Evolutionary conservation across 2,329 filamentous ascomycete genomes (phyloP).

Genomic region (Ceratocystis cacaofunesta): DNA sequence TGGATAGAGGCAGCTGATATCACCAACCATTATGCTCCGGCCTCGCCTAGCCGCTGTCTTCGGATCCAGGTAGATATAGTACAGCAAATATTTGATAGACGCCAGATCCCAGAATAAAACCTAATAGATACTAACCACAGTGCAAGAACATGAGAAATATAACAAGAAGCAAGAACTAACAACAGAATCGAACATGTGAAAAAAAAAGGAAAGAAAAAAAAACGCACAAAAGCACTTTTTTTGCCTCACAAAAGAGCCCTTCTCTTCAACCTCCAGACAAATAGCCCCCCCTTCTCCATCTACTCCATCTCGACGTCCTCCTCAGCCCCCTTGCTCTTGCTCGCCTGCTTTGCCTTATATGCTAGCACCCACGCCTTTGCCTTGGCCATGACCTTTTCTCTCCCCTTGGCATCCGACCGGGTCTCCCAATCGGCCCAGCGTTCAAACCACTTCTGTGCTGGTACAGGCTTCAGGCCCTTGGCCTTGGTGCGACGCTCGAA

Average conservation of each 20-base stretch:
- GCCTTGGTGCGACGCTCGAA: slow-evolving; percentile 65
- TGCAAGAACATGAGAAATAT: slow-evolving; percentile 6
- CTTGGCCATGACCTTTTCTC: slow-evolving; percentile 53
- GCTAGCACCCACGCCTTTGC: slow-evolving; percentile 43
- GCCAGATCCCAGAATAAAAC: slow-evolving; percentile 4
- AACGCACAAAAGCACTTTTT: neutral
- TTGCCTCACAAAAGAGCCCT: neutral
- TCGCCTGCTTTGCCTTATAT: slow-evolving; percentile 32
- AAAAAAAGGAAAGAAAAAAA: neutral
- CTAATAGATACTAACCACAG: neutral
- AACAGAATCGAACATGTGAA: neutral
- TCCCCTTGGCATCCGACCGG: slow-evolving; percentile 50
- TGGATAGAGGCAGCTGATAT: no score
- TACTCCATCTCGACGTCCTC: slow-evolving; percentile 11
- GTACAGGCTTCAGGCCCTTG: slow-evolving; percentile 61
- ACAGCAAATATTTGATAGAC: slow-evolving; percentile 1
- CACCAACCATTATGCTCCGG: no score
- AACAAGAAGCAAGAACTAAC: neutral
- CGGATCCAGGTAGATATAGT: neutral
- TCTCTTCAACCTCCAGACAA: neutral
- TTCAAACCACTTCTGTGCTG: slow-evolving; percentile 79
- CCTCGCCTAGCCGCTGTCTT: no score
- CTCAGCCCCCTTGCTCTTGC: slow-evolving; percentile 18
- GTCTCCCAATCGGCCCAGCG: slow-evolving; percentile 85
- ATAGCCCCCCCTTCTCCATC: neutral